phyloP scores from a whole-genome alignment of 495 filamentous ascomycete species.

The Trichocladium antarcticum region DNA sequence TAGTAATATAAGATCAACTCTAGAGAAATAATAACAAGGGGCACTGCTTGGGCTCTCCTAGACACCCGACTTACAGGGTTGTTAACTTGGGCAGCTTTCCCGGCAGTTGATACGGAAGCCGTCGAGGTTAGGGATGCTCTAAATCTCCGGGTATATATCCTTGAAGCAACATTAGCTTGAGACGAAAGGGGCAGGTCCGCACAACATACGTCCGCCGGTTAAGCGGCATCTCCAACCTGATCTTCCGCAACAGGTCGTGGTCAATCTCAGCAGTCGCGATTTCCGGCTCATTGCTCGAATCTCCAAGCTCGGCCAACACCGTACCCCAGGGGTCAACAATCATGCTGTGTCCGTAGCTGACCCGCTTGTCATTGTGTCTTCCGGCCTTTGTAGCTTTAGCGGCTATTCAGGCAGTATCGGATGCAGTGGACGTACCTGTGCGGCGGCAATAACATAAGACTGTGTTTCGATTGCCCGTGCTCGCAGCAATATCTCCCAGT shows the following conservation, averaged over 20 bases:
- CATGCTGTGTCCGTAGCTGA: constrained; percentile 82
- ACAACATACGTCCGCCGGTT: constrained; percentile 40
- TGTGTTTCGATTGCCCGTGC: constrained; percentile 87
- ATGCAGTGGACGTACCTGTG: constrained; percentile 50
- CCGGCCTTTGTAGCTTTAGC: constrained; percentile 3
- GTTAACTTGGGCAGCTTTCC: no score
- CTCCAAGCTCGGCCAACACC: constrained; percentile 52
- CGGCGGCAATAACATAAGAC: constrained; percentile 75
- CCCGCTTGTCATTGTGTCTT: constrained; percentile 62
- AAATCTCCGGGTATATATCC: constrained; percentile 23
- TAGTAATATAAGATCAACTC: no score
- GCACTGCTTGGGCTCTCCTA: no score
- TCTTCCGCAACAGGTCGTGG: constrained; percentile 32
- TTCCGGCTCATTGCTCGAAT: constrained; percentile 32
- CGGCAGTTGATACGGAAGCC: no score
- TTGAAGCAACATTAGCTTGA: constrained; percentile 1
- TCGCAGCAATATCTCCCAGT: constrained; percentile 71
- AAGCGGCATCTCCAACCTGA: constrained; percentile 53
- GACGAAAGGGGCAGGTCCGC: background rate
- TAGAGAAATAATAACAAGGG: no score
- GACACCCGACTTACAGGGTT: no score
- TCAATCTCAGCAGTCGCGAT: constrained; percentile 42
- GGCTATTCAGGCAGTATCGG: background rate
- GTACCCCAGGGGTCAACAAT: constrained; percentile 83
- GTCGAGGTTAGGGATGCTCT: background rate